phyloP scores from a whole-genome alignment of 2,329 filamentous ascomycete genomes.

The Fusarium sp. region DNA sequence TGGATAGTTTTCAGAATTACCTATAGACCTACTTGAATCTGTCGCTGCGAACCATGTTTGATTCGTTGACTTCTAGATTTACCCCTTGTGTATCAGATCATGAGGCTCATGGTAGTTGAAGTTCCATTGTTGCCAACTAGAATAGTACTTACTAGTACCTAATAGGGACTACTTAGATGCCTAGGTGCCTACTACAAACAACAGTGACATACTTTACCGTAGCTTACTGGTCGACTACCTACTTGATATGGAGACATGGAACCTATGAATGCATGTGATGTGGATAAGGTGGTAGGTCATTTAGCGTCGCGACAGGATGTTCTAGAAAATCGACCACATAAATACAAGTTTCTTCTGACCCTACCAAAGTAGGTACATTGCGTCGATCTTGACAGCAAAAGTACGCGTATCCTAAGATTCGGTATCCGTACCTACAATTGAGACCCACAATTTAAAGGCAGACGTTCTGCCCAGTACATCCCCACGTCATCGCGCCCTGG shows the following conservation, averaged over 20 bases:
- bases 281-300: not conserved
- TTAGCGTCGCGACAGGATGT: conserved; percentile 1
- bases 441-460: conserved; percentile 35
- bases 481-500: conserved; percentile 37
- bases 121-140: not conserved
- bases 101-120: not conserved
- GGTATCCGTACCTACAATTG: conserved; percentile 9
- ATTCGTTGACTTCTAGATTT: not conserved
- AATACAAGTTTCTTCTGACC: not conserved
- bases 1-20: not conserved
- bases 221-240: conserved; percentile 5
- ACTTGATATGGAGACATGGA: conserved; percentile 4
- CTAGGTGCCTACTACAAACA: not conserved
- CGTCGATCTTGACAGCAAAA: too few species aligned
- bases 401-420: not conserved
- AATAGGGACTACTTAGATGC: not conserved
- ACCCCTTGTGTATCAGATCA: not conserved
- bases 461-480: conserved; percentile 10
- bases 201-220: not conserved
- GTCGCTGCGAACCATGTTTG: not conserved
- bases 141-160: too few species aligned
- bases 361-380: not conserved
- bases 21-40: not conserved
- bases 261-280: conserved; percentile 26
- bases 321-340: conserved; percentile 13